Evolutionary conservation across 2,329 filamentous ascomycete genomes (phyloP).

Genomic region (Akanthomyces muscarius): DNA sequence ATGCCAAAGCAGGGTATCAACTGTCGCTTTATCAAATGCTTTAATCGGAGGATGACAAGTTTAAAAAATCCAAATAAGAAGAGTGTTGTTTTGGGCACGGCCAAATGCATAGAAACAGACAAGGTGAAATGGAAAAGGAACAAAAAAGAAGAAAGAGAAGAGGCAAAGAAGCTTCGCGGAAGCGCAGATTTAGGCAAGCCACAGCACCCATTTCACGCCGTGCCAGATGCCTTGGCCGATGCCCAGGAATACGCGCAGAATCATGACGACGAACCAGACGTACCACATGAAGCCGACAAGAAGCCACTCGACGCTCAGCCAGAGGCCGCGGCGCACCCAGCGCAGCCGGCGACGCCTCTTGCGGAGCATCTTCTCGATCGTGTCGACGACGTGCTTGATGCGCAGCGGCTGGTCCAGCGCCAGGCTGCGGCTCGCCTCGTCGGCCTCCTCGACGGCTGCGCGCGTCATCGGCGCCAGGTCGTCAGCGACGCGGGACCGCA

Average conservation of each 20-base stretch:
- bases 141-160: not conserved
- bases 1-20: constrained; percentile 16
- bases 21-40: constrained; percentile 3
- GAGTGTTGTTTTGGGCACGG: not conserved
- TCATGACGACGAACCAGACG: constrained; percentile 83
- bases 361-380: constrained; percentile 71
- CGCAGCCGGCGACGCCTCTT: constrained; percentile 64
- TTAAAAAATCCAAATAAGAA: not conserved
- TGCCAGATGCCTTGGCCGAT: constrained; percentile 56
- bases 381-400: constrained; percentile 75
- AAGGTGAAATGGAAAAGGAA: not conserved
- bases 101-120: not conserved
- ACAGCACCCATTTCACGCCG: constrained; percentile 76
- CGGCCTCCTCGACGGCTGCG: constrained; percentile 70
- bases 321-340: constrained; percentile 72
- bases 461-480: constrained; percentile 60
- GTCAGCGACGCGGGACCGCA: constrained; percentile 45
- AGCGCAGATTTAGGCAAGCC: constrained; percentile 38
- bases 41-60: not conserved
- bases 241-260: constrained; percentile 63
- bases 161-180: not conserved
- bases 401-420: constrained; percentile 72
- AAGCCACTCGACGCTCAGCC: constrained; percentile 81
- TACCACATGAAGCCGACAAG: constrained; percentile 91
- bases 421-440: constrained; percentile 72